A percentile compares a stretch with the other conserved stretches of the same genome.
phyloP scores from a whole-genome alignment of 1,284 basidiomycete species.

The Vanrija sp. region DNA sequence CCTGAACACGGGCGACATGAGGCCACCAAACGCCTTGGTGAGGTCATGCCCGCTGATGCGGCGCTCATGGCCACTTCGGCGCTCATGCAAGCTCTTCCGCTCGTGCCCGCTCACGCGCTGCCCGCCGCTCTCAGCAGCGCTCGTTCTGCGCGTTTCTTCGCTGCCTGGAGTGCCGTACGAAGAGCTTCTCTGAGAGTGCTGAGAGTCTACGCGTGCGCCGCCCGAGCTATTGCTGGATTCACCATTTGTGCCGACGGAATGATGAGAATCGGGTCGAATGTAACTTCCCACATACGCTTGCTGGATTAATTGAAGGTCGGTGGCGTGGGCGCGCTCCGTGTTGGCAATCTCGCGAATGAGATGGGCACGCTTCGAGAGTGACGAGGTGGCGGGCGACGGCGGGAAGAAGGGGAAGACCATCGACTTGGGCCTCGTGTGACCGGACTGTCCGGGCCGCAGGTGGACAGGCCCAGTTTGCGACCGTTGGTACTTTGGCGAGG shows the following conservation, averaged over 20 bases:
- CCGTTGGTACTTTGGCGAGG: constrained; percentile 1
- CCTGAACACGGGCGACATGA: constrained; percentile 12
- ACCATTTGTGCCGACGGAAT: constrained; percentile 16
- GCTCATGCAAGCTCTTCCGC: not conserved
- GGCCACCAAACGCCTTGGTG: constrained; percentile 10
- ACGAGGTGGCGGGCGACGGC: constrained; percentile 10
- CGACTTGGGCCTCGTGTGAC: not conserved
- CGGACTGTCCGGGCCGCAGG: not conserved
- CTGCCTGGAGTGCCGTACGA: constrained; percentile 8
- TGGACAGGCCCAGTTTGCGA: constrained; percentile 5
- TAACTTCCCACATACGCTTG: constrained; percentile 65
- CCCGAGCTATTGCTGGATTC: constrained; percentile 9
- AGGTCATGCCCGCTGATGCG: constrained; percentile 12
- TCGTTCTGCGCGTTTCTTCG: not conserved
- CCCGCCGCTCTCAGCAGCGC: not conserved
- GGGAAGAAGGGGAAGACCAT: constrained; percentile 7
- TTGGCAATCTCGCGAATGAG: constrained; percentile 76
- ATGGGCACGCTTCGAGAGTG: constrained; percentile 68
- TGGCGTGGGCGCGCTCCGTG: constrained; percentile 82
- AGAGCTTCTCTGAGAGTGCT: constrained; percentile 12
- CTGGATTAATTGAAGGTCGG: constrained; percentile 76
- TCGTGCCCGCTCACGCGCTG: not conserved
- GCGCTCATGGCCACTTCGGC: constrained; percentile 10
- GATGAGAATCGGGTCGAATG: constrained; percentile 28
- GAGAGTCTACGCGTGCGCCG: not conserved